Percentiles rank a stretch among this genome's conserved stretches.
Evolutionary conservation across 2,329 filamentous ascomycete genomes (phyloP).

Genomic region (Aureobasidium musti): DNA sequence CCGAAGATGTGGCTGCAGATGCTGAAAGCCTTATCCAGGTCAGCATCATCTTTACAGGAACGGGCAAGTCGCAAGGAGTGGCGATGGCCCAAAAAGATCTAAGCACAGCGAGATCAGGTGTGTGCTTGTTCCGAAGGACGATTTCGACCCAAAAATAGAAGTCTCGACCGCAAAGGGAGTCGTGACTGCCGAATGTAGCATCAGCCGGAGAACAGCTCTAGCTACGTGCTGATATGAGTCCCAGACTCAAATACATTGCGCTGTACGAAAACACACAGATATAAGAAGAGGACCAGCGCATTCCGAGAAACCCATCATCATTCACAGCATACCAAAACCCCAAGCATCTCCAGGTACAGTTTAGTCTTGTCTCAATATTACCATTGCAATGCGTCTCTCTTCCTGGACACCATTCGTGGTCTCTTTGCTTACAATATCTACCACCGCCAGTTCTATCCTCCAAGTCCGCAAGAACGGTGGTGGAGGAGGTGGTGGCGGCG

Average conservation of each 20-base stretch:
- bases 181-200: neutral
- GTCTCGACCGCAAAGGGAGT: neutral
- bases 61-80: neutral
- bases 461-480: conserved; percentile 12
- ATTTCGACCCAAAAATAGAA: neutral
- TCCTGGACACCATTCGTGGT: neutral
- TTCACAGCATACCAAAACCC: neutral
- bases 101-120: neutral
- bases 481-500: neutral
- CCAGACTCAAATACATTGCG: neutral
- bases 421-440: neutral
- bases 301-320: neutral
- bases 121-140: neutral
- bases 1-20: conserved; percentile 1
- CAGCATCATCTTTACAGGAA: neutral
- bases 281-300: neutral
- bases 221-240: neutral
- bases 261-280: neutral
- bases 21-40: neutral
- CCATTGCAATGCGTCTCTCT: neutral
- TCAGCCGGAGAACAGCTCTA: neutral
- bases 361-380: neutral
- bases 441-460: neutral
- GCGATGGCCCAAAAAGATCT: neutral
- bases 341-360: neutral